Percentiles rank a stretch among this genome's conserved stretches.
These are phyloP conservation scores for Chamaenerion angustifolium DNA, from an alignment of 345 rosid genomes.

Conservation along the genomic window DNA sequence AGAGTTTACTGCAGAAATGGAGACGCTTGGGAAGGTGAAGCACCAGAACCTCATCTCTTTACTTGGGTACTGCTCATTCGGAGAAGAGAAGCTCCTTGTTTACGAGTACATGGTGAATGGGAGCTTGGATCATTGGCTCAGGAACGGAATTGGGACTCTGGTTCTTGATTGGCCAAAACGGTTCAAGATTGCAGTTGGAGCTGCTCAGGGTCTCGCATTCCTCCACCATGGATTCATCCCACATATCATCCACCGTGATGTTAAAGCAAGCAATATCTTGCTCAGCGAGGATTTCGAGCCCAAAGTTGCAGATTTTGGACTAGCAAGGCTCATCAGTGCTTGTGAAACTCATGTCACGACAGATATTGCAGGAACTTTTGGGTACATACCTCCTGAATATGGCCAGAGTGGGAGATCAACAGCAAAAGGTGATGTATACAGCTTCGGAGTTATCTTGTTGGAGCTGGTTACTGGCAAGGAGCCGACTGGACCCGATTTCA, in stretches of 20 bases:
- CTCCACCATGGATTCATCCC: constrained; percentile 80
- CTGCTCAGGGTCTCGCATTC: constrained; percentile 75
- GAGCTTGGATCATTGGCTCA: constrained; percentile 73
- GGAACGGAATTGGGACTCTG: constrained; percentile 48
- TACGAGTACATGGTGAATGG: constrained; percentile 90
- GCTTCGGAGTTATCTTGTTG: constrained; percentile 77
- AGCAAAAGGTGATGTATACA: constrained; percentile 72
- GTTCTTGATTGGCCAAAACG: constrained; percentile 76
- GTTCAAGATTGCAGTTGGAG: constrained; percentile 53
- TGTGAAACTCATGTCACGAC: constrained; percentile 90
- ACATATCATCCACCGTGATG: constrained; percentile 84
- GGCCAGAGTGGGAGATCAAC: constrained; percentile 83
- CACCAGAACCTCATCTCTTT: constrained; percentile 75
- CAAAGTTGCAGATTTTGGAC: constrained; percentile 79
- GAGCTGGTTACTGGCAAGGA: constrained; percentile 86
- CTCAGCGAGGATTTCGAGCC: constrained; percentile 64
- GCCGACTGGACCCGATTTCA: constrained; percentile 88
- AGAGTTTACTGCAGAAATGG: constrained; percentile 91
- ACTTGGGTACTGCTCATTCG: constrained; percentile 71
- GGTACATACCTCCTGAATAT: constrained; percentile 91
- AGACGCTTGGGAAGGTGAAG: constrained; percentile 88
- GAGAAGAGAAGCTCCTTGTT: constrained; percentile 82
- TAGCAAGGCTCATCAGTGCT: constrained; percentile 84
- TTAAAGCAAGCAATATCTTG: constrained; percentile 84
- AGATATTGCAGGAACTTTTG: constrained; percentile 68